These are phyloP conservation scores for Combretum micranthum DNA, from an alignment of 345 rosid genomes.

Conservation along the genomic window DNA sequence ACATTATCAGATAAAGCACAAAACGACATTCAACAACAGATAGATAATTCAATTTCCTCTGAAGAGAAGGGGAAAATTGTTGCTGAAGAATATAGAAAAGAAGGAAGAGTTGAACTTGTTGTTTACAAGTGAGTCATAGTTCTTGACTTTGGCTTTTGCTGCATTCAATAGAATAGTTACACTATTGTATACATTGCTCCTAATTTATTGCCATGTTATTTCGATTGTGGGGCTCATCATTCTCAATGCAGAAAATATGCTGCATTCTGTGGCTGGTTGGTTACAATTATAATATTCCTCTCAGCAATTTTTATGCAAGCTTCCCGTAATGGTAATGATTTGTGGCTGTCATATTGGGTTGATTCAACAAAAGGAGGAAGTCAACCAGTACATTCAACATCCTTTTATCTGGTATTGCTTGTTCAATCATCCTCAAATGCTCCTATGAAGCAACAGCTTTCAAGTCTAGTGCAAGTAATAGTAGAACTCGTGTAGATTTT, in stretches of 20 bases:
- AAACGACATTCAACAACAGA: constrained; percentile 16
- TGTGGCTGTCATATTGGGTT: constrained; percentile 94
- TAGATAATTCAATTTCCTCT: constrained; percentile 19
- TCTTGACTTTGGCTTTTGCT: constrained; percentile 2
- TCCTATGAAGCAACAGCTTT: too few relatives aligned
- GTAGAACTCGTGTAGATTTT: too few relatives aligned
- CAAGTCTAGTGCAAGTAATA: too few relatives aligned
- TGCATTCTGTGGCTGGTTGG: constrained; percentile 65
- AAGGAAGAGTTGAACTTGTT: constrained; percentile 66
- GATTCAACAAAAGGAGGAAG: constrained; percentile 50
- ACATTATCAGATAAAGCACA: constrained; percentile 18
- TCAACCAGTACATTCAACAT: constrained; percentile 41
- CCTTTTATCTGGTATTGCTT: constrained; percentile 65
- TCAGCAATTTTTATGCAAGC: constrained; percentile 93
- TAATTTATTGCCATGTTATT: neutral
- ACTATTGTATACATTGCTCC: neutral
- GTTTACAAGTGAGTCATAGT: constrained; percentile 63
- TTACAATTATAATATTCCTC: constrained; percentile 48
- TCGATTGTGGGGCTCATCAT: neutral
- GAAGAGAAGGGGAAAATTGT: constrained; percentile 44
- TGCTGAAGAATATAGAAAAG: constrained; percentile 67
- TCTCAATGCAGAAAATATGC: constrained; percentile 66
- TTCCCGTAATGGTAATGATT: constrained; percentile 86
- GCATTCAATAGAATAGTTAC: neutral
- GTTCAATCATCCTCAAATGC: neutral